A percentile compares a stretch with the other conserved stretches of the same genome.
Evolutionary conservation across 495 filamentous ascomycete genomes (phyloP).

Genomic region (Hypoxylon crocopeplum): DNA sequence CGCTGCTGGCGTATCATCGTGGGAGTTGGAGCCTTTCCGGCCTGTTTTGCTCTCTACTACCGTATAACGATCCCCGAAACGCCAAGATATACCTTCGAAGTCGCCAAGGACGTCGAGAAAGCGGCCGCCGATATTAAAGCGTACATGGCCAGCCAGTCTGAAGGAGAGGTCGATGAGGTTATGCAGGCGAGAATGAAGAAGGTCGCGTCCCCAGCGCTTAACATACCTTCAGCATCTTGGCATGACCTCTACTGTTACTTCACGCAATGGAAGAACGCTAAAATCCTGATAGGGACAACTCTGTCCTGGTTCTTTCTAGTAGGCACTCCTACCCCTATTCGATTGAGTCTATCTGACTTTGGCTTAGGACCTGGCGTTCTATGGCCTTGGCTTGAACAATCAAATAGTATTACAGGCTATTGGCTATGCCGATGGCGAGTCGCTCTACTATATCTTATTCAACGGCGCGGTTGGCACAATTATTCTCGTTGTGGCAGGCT

Average conservation of each 20-base stretch:
- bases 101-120: slow-evolving; percentile 75
- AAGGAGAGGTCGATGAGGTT: slow-evolving; percentile 55
- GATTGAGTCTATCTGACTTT: slow-evolving; percentile 5
- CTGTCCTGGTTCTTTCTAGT: slow-evolving; percentile 81
- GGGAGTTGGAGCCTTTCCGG: slow-evolving; percentile 79
- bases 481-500: slow-evolving; percentile 76
- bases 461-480: slow-evolving; percentile 77
- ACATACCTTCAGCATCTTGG: slow-evolving; percentile 70
- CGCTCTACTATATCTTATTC: slow-evolving; percentile 70
- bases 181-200: slow-evolving; percentile 43
- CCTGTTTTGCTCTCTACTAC: slow-evolving; percentile 78
- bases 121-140: slow-evolving; percentile 71
- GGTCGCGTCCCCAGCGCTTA: slow-evolving; percentile 49
- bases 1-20: slow-evolving; percentile 85
- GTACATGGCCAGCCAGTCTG: slow-evolving; percentile 63
- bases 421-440: slow-evolving; percentile 63
- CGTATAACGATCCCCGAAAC: slow-evolving; percentile 87
- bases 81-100: slow-evolving; percentile 80
- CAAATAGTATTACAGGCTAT: slow-evolving; percentile 71
- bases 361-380: slow-evolving; percentile 66
- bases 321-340: slow-evolving; percentile 39
- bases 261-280: slow-evolving; percentile 72
- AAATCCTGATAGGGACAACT: slow-evolving; percentile 77
- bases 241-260: slow-evolving; percentile 70
- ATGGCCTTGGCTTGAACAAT: slow-evolving; percentile 81